These are phyloP conservation scores for Teunomyces aglyptinius DNA, from an alignment of 805 yeast genomes.

Conservation along the genomic window DNA sequence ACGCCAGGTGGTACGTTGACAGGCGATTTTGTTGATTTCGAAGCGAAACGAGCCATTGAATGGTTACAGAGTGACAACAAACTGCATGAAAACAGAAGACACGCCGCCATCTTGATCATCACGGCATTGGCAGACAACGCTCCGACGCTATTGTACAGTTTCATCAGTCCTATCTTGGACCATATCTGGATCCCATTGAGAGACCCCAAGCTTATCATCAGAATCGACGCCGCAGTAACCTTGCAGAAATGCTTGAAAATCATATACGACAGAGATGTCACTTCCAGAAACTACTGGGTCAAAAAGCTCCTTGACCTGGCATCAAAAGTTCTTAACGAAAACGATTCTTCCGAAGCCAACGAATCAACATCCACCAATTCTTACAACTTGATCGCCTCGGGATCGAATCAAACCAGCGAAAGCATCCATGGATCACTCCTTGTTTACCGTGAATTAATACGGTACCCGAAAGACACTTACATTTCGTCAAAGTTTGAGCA, in stretches of 20 bases:
- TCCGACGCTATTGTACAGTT: slow-evolving; percentile 77
- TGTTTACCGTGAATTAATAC: slow-evolving; percentile 75
- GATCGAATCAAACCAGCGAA: slow-evolving; percentile 45
- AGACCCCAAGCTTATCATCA: slow-evolving; percentile 70
- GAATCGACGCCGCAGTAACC: slow-evolving; percentile 83
- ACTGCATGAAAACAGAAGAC: slow-evolving; percentile 75
- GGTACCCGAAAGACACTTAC: slow-evolving; percentile 65
- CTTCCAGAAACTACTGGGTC: slow-evolving; percentile 73
- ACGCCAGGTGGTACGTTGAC: slow-evolving; percentile 86
- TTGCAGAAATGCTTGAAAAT: slow-evolving; percentile 76
- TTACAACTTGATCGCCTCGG: slow-evolving; percentile 20
- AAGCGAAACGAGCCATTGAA: slow-evolving; percentile 85
- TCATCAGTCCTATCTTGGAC: slow-evolving; percentile 73
- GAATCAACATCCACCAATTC: slow-evolving; percentile 4
- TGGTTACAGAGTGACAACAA: slow-evolving; percentile 83
- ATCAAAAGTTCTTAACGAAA: slow-evolving; percentile 51
- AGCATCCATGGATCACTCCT: slow-evolving; percentile 84
- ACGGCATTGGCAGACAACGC: slow-evolving; percentile 82
- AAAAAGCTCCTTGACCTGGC: slow-evolving; percentile 67
- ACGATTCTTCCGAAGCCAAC: slow-evolving; percentile 11
- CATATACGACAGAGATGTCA: slow-evolving; percentile 72
- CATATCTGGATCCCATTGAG: slow-evolving; percentile 86
- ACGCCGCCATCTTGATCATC: slow-evolving; percentile 84
- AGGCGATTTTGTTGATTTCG: slow-evolving; percentile 89
- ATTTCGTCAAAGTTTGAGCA: slow-evolving; percentile 70